Conservation (phyloP, 1,284 basidiomycete species). For the Termitomyces sp. region DNA sequence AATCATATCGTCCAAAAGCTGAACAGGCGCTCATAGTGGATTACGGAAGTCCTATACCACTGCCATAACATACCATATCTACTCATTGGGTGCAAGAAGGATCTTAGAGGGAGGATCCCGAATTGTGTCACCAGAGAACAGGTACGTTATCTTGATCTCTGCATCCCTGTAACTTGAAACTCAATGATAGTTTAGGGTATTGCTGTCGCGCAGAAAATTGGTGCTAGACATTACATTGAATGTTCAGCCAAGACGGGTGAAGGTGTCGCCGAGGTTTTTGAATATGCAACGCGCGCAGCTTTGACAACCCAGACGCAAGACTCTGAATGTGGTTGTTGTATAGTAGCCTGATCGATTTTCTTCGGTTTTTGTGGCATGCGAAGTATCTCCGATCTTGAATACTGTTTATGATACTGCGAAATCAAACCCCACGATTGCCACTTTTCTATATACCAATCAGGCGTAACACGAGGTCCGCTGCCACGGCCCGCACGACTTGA, state of each 20-base stretch:
- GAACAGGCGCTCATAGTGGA: slow-evolving; percentile 58
- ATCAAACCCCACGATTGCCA: no score
- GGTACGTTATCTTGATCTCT: background rate
- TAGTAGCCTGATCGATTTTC: slow-evolving; percentile 1
- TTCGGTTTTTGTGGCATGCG: background rate
- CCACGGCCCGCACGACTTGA: no score
- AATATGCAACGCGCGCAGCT: slow-evolving; percentile 81
- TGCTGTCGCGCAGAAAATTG: slow-evolving; percentile 85
- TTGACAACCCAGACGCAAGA: slow-evolving; percentile 29
- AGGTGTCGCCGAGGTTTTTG: slow-evolving; percentile 89
- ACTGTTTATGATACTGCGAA: background rate
- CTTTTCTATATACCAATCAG: background rate
- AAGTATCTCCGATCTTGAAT: background rate
- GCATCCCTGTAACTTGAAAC: background rate
- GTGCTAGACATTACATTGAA: slow-evolving; percentile 84
- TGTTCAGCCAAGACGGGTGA: slow-evolving; percentile 87
- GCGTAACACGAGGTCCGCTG: no score
- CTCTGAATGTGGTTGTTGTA: slow-evolving; percentile 2
- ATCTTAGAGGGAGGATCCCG: slow-evolving; percentile 41
- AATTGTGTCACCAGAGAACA: slow-evolving; percentile 4
- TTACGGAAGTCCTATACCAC: slow-evolving; percentile 91
- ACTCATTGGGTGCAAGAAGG: slow-evolving; percentile 91
- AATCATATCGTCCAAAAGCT: background rate
- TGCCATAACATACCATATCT: slow-evolving; percentile 83
- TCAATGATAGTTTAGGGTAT: slow-evolving; percentile 52